A percentile compares a stretch with the other conserved stretches of the same genome.
phyloP scores from a whole-genome alignment of 1,284 basidiomycete species.

The Microbotryum lychnidis-dioicae region DNA sequence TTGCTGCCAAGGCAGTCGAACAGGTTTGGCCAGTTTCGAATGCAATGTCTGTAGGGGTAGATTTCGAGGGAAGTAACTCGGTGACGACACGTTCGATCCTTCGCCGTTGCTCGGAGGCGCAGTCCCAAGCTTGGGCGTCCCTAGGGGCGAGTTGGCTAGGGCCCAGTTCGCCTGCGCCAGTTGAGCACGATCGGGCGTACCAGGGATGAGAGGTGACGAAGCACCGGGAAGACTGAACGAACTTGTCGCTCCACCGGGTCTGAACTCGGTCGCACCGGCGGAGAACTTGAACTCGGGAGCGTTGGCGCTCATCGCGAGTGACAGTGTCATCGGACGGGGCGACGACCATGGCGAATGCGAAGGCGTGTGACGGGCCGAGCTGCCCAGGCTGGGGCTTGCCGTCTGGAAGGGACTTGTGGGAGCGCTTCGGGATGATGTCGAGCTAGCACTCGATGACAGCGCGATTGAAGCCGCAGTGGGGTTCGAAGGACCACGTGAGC shows the following conservation, averaged over 20 bases:
- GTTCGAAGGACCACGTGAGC: conserved; percentile 9
- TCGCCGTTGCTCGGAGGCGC: conserved; percentile 1
- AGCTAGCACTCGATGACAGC: conserved; percentile 12
- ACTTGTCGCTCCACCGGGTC: conserved; percentile 17
- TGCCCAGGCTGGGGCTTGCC: not conserved
- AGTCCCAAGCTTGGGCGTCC: conserved; percentile 27
- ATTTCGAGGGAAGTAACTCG: conserved; percentile 24
- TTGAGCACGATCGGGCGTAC: conserved; percentile 20
- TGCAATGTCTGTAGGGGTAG: not conserved
- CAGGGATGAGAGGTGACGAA: conserved; percentile 11
- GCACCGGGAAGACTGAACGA: conserved; percentile 4
- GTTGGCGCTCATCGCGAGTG: conserved; percentile 63
- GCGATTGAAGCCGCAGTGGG: conserved; percentile 11
- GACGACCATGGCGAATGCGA: conserved; percentile 27
- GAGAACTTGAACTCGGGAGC: conserved; percentile 43
- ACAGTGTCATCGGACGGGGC: conserved; percentile 13
- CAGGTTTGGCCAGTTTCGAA: no score
- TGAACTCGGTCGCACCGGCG: conserved; percentile 33
- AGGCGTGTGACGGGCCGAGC: conserved; percentile 4
- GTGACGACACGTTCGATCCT: conserved; percentile 20
- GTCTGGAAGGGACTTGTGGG: conserved; percentile 4
- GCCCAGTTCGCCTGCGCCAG: conserved; percentile 29
- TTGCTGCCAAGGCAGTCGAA: no score
- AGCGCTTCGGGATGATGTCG: conserved; percentile 16
- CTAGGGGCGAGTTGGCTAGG: conserved; percentile 30